Evolutionary conservation across 768 basidiomycete species (phyloP).

Genomic region (Calocera cornea): DNA sequence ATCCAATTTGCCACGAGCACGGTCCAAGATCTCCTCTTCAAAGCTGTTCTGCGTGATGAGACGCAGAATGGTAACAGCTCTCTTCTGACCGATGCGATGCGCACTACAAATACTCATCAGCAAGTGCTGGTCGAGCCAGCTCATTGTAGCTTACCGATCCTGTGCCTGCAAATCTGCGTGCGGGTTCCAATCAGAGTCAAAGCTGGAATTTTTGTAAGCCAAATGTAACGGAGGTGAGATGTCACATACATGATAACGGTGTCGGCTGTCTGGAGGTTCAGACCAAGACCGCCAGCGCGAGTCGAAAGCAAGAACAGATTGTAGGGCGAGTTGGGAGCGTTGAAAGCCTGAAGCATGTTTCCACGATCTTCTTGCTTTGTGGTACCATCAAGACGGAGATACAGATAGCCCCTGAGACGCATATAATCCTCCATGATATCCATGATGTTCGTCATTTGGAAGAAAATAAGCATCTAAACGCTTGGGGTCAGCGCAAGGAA

Average conservation of each 20-base stretch:
- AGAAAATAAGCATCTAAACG: conserved; percentile 85
- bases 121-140: conserved; percentile 9
- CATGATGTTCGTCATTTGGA: conserved; percentile 99
- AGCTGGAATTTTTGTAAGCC: conserved; percentile 18
- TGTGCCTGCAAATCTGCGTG: conserved; percentile 99
- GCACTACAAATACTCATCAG: conserved; percentile 31
- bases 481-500: not conserved
- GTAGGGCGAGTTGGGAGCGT: conserved; percentile 75
- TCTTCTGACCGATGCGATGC: conserved; percentile 98
- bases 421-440: conserved; percentile 95
- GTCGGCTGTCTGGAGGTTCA: conserved; percentile 93
- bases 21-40: conserved; percentile 93
- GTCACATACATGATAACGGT: conserved; percentile 82
- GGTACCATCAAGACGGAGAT: conserved; percentile 87
- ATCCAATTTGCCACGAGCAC: conserved; percentile 90
- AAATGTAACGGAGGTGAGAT: not conserved
- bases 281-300: conserved; percentile 79
- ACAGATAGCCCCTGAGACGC: conserved; percentile 72
- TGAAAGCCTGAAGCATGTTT: conserved; percentile 71
- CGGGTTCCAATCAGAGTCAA: conserved; percentile 62
- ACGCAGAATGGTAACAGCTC: conserved; percentile 88
- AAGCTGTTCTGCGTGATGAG: conserved; percentile 98
- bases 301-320: conserved; percentile 90
- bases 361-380: conserved; percentile 95
- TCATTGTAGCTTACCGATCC: conserved; percentile 42